Evolutionary conservation across 306 rosid species (phyloP).

Genomic region (Glycyrrhiza uralensis): DNA sequence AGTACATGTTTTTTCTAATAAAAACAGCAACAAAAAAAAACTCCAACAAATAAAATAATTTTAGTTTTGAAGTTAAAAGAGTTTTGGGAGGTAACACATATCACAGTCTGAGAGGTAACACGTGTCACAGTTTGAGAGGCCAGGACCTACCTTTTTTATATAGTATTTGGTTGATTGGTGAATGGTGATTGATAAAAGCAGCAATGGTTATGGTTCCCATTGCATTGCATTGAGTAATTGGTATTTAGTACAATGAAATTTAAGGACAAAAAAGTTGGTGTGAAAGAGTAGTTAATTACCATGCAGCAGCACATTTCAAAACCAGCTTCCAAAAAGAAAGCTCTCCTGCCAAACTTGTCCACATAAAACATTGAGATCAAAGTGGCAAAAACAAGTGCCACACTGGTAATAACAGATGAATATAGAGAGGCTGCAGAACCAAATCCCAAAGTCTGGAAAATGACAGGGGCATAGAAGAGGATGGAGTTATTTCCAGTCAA

Average conservation of each 20-base stretch:
- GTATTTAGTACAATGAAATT: neutral
- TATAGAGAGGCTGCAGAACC: conserved; percentile 66
- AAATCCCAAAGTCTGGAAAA: conserved; percentile 79
- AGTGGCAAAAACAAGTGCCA: conserved; percentile 68
- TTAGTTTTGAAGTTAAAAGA: too few species aligned
- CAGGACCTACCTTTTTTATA: too few species aligned
- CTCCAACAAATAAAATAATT: too few species aligned
- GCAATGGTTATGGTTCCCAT: too few species aligned
- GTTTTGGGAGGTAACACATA: too few species aligned
- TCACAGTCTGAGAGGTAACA: too few species aligned
- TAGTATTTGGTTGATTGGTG: too few species aligned
- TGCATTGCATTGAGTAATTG: too few species aligned
- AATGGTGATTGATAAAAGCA: too few species aligned
- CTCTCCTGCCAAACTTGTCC: conserved; percentile 80
- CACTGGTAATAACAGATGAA: conserved; percentile 62
- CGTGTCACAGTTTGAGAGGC: too few species aligned
- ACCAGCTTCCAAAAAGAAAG: conserved; percentile 83
- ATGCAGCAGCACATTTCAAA: conserved; percentile 63
- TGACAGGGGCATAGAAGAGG: conserved; percentile 84
- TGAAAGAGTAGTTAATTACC: conserved; percentile 44
- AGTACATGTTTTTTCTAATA: too few species aligned
- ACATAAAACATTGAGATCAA: conserved; percentile 67
- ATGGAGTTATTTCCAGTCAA: conserved; percentile 86
- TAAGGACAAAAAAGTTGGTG: neutral
- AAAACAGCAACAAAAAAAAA: too few species aligned